These are phyloP conservation scores for Botrytis paeoniae DNA, from an alignment of 2,329 filamentous ascomycete genomes.

Conservation along the genomic window DNA sequence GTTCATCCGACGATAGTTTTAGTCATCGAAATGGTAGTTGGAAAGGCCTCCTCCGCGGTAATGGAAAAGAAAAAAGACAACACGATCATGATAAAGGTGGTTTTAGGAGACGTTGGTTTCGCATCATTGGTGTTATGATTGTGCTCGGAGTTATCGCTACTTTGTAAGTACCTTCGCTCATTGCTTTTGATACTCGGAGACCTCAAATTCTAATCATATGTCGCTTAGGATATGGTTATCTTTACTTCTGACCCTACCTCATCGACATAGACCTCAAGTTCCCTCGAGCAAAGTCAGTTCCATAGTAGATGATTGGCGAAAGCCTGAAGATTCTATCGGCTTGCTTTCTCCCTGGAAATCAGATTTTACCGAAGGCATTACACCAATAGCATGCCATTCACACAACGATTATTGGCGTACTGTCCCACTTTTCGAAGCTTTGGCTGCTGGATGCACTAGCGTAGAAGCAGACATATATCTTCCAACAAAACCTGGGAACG, in stretches of 20 bases:
- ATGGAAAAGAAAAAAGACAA: background rate
- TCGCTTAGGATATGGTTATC: background rate
- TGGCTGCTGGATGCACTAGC: slow-evolving; percentile 54
- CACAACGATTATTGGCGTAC: slow-evolving; percentile 58
- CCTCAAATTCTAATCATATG: background rate
- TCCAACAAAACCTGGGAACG: slow-evolving; percentile 45
- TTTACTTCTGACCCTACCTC: background rate
- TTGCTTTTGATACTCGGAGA: background rate
- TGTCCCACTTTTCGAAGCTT: slow-evolving; percentile 47
- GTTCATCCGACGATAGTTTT: background rate
- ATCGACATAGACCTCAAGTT: background rate
- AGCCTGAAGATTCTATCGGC: background rate
- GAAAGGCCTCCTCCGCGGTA: background rate
- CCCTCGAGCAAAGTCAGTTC: background rate
- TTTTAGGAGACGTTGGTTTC: background rate
- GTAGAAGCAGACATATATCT: slow-evolving; percentile 62
- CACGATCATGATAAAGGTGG: background rate
- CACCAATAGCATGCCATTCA: slow-evolving; percentile 30
- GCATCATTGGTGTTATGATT: background rate
- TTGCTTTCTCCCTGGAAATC: background rate
- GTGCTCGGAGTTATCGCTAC: background rate
- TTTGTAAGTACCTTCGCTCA: background rate
- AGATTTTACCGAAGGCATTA: background rate
- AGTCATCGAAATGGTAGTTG: background rate
- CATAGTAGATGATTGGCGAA: background rate